Evolutionary conservation across 2,329 filamentous ascomycete genomes (phyloP).

Genomic region (Trichoderma semiorbis): DNA sequence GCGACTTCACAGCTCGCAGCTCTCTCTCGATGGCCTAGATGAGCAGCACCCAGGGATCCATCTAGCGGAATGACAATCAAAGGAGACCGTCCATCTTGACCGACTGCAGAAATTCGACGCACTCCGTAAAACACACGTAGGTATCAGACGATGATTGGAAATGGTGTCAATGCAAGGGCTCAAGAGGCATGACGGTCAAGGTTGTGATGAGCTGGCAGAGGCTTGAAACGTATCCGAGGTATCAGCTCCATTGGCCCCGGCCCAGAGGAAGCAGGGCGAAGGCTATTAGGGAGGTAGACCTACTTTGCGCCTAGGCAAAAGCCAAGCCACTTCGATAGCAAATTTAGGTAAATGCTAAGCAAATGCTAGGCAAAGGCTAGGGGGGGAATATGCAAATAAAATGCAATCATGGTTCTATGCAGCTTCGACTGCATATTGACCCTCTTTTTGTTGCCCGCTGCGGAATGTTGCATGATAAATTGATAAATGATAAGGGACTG

Average conservation of each 20-base stretch:
- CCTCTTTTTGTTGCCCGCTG: not conserved
- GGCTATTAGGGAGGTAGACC: not conserved
- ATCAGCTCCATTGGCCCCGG: conserved; percentile 3
- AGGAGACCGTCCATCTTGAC: not conserved
- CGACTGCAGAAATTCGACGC: not conserved
- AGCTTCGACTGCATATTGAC: not conserved
- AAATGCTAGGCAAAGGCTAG: not conserved
- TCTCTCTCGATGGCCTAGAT: not conserved
- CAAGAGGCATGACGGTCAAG: not conserved
- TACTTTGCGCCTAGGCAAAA: not conserved
- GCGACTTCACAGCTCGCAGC: not conserved
- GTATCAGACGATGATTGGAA: not conserved
- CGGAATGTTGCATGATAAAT: not conserved
- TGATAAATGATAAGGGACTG: not conserved
- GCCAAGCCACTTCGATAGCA: not conserved
- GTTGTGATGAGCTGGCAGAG: conserved; percentile 6
- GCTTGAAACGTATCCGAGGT: conserved; percentile 6
- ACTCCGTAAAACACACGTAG: not conserved
- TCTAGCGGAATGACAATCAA: not conserved
- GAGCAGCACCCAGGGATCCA: conserved; percentile 4
- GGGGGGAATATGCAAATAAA: not conserved
- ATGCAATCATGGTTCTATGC: not conserved
- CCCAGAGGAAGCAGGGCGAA: conserved; percentile 3
- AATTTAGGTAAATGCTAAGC: not conserved
- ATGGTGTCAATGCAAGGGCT: not conserved